Base-by-base conservation (phyloP, 495 filamentous ascomycete genomes). In the Aspergillus hancockii region DNA sequence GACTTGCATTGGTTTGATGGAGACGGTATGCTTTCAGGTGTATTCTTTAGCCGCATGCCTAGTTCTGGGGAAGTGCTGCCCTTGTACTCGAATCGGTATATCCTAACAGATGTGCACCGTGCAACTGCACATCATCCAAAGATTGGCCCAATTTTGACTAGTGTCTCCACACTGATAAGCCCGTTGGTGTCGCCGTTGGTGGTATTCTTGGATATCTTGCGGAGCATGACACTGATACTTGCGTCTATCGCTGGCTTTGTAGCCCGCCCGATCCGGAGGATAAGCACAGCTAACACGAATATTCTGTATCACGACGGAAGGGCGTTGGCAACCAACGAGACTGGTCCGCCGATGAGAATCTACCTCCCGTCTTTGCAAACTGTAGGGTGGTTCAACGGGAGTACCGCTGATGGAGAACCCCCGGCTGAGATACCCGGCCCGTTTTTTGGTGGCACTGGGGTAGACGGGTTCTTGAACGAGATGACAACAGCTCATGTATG, bases 1-100 rank as follows among this genome's bases (percentile, higher is more conserved):
- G 78, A 83, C 58, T 76, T 81, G 22, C 85, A 90, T 60, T 88
- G 85, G 85, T 89, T 90, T 59, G 87, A 89, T 60, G 87, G 87
- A 49, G 87, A 89, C 70, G 87, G 85, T 1, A 89, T 90, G 86
- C 80, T 89, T 4, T 79, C 81, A 22, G 87, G 86, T 14, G 84
- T 90, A 0, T 71, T 73, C 9, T 88, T 90, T 69, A 68, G 63
- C 36, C 71, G 71, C 25, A 61, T 60, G 6, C 61, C 74, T 19
- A 12, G 49, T 2, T 32, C 19, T 0, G 49, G 58, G 8, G 63
- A 66, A 0, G 75, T 85, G 6, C 63, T 73, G 54, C 86, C 85
- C 8, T 69, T 83, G 45, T 90, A 88, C 62, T 80, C 82, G 45
- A 89, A 88, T 59, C 83, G 84, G 62, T 86, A 81, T 61, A 75